Evolutionary conservation across 805 yeast genomes (phyloP).

Genomic region (Ogataea salicorniae): DNA sequence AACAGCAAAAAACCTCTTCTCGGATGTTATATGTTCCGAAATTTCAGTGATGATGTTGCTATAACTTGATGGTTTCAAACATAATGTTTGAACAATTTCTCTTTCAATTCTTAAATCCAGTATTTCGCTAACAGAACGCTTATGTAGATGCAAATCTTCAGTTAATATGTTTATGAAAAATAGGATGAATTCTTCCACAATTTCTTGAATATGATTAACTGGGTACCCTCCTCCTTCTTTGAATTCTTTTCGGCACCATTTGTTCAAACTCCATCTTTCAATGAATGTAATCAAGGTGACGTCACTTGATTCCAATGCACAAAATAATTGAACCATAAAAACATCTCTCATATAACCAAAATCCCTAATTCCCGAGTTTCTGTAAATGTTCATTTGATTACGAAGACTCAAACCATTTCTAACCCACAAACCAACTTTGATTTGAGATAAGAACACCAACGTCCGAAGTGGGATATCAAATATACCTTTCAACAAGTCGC

Average conservation of each 20-base stretch:
- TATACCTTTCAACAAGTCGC: slow-evolving; percentile 29
- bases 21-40: slow-evolving; percentile 72
- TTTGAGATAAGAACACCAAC: slow-evolving; percentile 73
- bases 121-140: slow-evolving; percentile 42
- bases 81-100: slow-evolving; percentile 80
- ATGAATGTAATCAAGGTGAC: slow-evolving; percentile 52
- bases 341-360: slow-evolving; percentile 78
- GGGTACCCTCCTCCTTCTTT: slow-evolving; percentile 42
- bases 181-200: slow-evolving; percentile 76
- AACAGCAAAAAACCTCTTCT: slow-evolving; percentile 65
- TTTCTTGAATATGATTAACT: slow-evolving; percentile 25
- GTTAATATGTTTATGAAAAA: slow-evolving; percentile 62
- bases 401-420: slow-evolving; percentile 83
- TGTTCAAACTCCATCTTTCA: slow-evolving; percentile 61
- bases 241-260: slow-evolving; percentile 46
- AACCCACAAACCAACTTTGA: slow-evolving; percentile 89
- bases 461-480: slow-evolving; percentile 78
- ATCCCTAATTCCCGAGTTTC: slow-evolving; percentile 74
- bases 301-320: slow-evolving; percentile 46
- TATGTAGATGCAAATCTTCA: slow-evolving; percentile 57
- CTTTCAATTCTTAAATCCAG: slow-evolving; percentile 47
- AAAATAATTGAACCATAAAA: slow-evolving; percentile 62
- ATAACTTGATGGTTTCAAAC: slow-evolving; percentile 68
- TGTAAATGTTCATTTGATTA: slow-evolving; percentile 74
- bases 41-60: slow-evolving; percentile 62